Evolutionary conservation across 208 protist genomes (phyloP), one percentile per base, ranked within the genome.

Genomic region (Trypanosoma grayi): DNA sequence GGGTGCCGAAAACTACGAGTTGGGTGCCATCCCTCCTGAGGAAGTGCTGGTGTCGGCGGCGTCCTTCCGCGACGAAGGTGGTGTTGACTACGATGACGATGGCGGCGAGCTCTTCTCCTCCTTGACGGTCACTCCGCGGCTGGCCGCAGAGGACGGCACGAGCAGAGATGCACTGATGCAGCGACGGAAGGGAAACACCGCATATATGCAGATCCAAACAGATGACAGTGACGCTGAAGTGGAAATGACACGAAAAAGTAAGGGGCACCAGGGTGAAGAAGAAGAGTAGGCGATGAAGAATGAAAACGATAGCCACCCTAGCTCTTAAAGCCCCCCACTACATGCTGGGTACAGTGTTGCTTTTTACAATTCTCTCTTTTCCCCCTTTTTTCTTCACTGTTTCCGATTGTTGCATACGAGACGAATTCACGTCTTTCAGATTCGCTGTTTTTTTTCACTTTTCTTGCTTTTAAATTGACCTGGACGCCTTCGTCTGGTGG

Each of bases 321-420:
- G n/a, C n/a, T n/a, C n/a, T n/a, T 18, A 6, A 16, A 4, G 40
- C 4, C 2, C 22, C 40, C 4, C 9, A 18, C n/a, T 45, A 45
- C 4, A 10, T 45, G 40, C 7, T 45, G 40, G 2, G 44, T 7
- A 2, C 18, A 24, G 11, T 3, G 44, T 48, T n/a, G n/a, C n/a
- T 50, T 61, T 28, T 61, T 10, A 11, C n/a, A 2, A 2, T n/a
- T 39, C 4, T 48, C 45, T 40, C 46, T 64, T 46, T 39, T 54
- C 55, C 33, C n/a, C 33, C 3, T 47, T 61, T 36, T 47, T 34
- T 60, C 20, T 27, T 45, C n/a, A n/a, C n/a, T n/a, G n/a, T n/a
- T n/a, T n/a, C n/a, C n/a, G n/a, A n/a, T n/a, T n/a, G n/a, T n/a
- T n/a, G n/a, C n/a, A n/a, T n/a, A n/a, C n/a, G n/a, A n/a, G n/a